These are phyloP conservation scores for Wickerhamiella sergipiensis DNA, from an alignment of 805 yeast genomes.

Conservation along the genomic window DNA sequence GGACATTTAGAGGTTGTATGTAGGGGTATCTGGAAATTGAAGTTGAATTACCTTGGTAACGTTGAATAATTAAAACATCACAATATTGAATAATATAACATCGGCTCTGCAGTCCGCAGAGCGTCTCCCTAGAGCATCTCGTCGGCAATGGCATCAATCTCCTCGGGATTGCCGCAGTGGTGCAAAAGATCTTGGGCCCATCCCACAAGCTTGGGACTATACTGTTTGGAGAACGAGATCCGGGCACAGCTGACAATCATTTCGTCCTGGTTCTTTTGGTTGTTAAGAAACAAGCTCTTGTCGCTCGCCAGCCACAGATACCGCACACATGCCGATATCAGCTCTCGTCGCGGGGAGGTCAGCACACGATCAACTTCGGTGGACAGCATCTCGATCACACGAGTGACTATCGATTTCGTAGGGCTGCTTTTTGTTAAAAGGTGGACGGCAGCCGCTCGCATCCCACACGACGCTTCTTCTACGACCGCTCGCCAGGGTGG, in stretches of 20 bases:
- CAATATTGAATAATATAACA: no score
- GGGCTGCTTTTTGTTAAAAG: background rate
- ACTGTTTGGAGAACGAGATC: background rate
- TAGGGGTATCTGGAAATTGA: no score
- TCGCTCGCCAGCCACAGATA: slow-evolving; percentile 1
- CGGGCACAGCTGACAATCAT: slow-evolving; percentile 1
- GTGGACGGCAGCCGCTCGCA: background rate
- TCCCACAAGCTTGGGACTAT: background rate
- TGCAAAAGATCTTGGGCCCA: slow-evolving; percentile 1
- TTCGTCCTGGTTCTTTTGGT: background rate
- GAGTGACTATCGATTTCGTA: background rate
- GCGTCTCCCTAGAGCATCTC: background rate
- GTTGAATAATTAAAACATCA: no score
- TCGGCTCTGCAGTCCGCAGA: no score
- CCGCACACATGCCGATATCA: slow-evolving; percentile 1
- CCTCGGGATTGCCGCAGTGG: slow-evolving; percentile 1
- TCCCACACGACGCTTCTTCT: background rate
- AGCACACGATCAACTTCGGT: background rate
- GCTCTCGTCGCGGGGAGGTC: background rate
- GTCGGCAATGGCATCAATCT: slow-evolving; percentile 2
- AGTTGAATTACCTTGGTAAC: no score
- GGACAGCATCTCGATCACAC: background rate
- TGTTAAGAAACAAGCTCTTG: background rate
- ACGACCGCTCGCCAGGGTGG: background rate
- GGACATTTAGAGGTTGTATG: no score